Base-by-base conservation (phyloP, 371 early-diverging fungal species). In the Mortierella sp. region DNA sequence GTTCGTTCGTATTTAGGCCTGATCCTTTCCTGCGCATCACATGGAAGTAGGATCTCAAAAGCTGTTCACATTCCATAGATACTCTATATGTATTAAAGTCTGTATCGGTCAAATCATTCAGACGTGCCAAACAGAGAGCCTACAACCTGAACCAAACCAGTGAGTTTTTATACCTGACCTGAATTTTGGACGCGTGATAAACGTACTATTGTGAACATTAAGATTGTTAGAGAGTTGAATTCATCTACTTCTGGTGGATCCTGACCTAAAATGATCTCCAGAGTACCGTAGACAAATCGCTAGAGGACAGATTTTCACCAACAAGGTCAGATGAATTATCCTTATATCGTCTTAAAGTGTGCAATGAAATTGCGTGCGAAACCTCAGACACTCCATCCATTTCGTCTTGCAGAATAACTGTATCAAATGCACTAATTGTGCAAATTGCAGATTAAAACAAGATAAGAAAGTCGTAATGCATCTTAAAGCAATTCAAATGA, bases 371-470 rank as follows among this genome's bases (percentile, higher is more conserved):
- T 2, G 40, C 5, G 28, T 28, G 35, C 13, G 75, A 68, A 3
- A 60, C 49, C 17, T 70, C 66, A 1, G 72, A 70, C 0, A 26
- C 47, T 5, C 61, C 71, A 8, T 62, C 61, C 22, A 55, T 15
- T n/a, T 80, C 80, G 13, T 68, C 28, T 28, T 80, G 80, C 9
- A 54, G 55, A 17, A 80, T 43, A 1, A 80, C 66, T 13, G 75
- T 49, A 54, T 80, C 80, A 45, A 80, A 80, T 22, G 68, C 49
- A 1, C 80, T 80, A 49, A 5, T 17, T 43, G 13, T 2, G 10
- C 3, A 42, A 51, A 31, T 8, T 13, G 15, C 53, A 2, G 32
- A 34, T 1, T 37, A 40, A 15, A 23, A n/a, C 0, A 17, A 6
- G 15, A 31, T 4, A n/a, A 22, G 49, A 19, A 49, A 17, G n/a